These are phyloP conservation scores for Skeletonema menzelii DNA, from an alignment of 108 stramenopile species.

Conservation along the genomic window DNA sequence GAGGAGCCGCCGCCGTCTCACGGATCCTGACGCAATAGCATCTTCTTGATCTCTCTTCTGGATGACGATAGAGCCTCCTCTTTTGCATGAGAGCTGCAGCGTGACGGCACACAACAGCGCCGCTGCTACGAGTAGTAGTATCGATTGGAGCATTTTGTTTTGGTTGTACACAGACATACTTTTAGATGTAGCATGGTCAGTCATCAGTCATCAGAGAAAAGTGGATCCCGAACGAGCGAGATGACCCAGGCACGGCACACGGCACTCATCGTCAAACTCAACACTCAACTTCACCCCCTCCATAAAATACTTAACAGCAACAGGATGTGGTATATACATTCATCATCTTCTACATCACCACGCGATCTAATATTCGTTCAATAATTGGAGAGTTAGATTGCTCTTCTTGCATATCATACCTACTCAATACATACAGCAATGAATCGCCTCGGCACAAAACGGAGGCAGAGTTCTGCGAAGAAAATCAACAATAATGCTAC, in stretches of 20 bases:
- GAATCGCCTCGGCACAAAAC: conserved; percentile 7
- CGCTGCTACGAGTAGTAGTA: neutral
- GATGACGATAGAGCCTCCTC: neutral
- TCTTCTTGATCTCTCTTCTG: neutral
- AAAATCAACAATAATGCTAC: neutral
- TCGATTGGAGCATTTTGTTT: too few relatives aligned
- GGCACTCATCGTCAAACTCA: too few relatives aligned
- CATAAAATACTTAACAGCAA: too few relatives aligned
- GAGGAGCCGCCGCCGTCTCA: neutral
- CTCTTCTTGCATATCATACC: neutral
- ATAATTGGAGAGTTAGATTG: neutral
- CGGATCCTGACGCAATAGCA: neutral
- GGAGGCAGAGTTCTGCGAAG: neutral
- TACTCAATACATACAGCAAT: neutral
- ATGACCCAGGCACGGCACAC: too few relatives aligned
- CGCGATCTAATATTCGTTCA: neutral
- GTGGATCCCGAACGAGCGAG: too few relatives aligned
- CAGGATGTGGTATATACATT: too few relatives aligned
- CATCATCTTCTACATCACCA: too few relatives aligned
- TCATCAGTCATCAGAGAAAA: too few relatives aligned
- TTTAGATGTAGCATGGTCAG: too few relatives aligned
- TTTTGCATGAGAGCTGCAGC: neutral
- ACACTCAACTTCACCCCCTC: too few relatives aligned
- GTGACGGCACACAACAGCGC: neutral
- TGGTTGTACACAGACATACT: too few relatives aligned